Evolutionary conservation across 768 basidiomycete species (phyloP), one percentile per base, ranked within the genome.

Genomic region (Auriscalpium orientale): DNA sequence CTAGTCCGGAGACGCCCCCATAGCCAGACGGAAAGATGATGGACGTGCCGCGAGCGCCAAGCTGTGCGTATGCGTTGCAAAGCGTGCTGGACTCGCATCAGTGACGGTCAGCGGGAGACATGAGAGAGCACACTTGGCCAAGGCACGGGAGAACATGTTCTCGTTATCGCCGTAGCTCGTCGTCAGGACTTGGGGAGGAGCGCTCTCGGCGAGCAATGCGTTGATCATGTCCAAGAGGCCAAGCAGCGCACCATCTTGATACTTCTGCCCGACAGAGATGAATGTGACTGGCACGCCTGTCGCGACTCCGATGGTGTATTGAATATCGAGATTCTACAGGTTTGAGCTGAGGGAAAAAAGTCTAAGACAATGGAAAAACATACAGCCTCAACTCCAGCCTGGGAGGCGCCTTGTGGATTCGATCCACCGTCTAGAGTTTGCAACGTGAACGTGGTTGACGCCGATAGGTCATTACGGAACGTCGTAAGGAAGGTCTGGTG

Each of bases 321-420:
- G 58, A 36, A 60, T 64, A 51, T 67, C 66, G 38, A 67, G 53
- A 57, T 64, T 60, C 60, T 55, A 21, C 72, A 71, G 0, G 76
- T 70, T 4, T n/a, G n/a, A n/a, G n/a, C n/a, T n/a, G n/a, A n/a
- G n/a, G 80, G n/a, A 22, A 20, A 16, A 9, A 12, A n/a, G n/a
- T n/a, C n/a, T 28, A n/a, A 28, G 21, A 8, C 4, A 15, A 43
- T 9, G 13, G 12, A 43, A 21, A 49, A 3, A 64, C 68, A 53
- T 49, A 71, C 69, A 34, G 73, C 73, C 57, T 74, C 73, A 18
- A 66, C 58, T 20, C 73, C 73, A 2, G 71, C 72, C 15, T 66
- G 28, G 9, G 36, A 36, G 2, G 65, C 56, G 11, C 60, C 45
- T 55, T 74, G 73, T 0, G 71, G 51, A 57, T 74, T 71, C 4